phyloP scores from a whole-genome alignment of 345 rosid species.

The Eucalyptus urophylla region DNA sequence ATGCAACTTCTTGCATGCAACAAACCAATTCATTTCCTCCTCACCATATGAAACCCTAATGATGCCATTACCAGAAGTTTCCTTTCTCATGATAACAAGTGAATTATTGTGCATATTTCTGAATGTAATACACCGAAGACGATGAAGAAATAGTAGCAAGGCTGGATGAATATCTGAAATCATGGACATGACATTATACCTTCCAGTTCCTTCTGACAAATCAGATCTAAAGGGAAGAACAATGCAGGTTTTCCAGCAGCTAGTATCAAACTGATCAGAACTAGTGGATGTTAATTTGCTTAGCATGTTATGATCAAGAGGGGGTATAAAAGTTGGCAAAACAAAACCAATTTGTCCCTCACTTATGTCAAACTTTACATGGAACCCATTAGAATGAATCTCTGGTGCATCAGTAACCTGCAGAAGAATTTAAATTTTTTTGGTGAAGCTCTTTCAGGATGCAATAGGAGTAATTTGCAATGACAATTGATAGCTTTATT shows the following conservation, averaged over 20 bases:
- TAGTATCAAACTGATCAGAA: conserved; percentile 11
- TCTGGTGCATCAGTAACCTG: conserved; percentile 95
- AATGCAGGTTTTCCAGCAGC: conserved; percentile 54
- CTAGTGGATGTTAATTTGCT: conserved; percentile 23
- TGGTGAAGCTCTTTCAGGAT: not conserved
- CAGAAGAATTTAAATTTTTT: not conserved
- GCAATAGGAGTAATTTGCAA: not conserved
- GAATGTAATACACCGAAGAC: conserved; percentile 61
- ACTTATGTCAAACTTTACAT: conserved; percentile 57
- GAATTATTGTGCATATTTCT: conserved; percentile 57
- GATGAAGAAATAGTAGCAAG: conserved; percentile 85
- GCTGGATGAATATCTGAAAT: conserved; percentile 92
- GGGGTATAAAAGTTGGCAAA: conserved; percentile 31
- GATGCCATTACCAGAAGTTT: conserved; percentile 55
- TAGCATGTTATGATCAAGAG: conserved; percentile 43
- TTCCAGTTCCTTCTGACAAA: conserved; percentile 39
- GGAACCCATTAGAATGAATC: conserved; percentile 96
- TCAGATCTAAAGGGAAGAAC: conserved; percentile 21
- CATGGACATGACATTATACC: conserved; percentile 39
- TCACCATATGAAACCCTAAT: conserved; percentile 65
- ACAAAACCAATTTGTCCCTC: not conserved
- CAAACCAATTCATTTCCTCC: conserved; percentile 80
- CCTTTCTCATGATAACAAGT: conserved; percentile 63
- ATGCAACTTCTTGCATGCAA: conserved; percentile 59
- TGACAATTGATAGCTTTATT: not conserved